phyloP scores from a whole-genome alignment of 352 stramenopile species.

The Phytopythium delawarense region DNA sequence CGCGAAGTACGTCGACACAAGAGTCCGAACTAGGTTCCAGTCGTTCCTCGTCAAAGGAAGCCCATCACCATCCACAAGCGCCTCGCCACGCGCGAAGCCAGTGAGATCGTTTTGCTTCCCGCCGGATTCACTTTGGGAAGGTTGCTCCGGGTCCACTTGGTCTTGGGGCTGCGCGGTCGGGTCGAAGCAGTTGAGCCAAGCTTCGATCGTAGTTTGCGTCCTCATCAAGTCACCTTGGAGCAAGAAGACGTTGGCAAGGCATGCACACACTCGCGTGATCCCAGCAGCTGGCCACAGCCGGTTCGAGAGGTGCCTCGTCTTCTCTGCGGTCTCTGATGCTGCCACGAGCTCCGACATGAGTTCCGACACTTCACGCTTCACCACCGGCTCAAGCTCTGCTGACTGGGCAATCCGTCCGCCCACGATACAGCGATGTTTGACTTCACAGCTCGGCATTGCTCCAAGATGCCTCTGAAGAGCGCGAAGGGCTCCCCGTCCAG shows the following conservation, averaged over 20 bases:
- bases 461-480: slow-evolving; percentile 70
- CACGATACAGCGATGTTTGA: slow-evolving; percentile 72
- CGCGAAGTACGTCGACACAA: slow-evolving; percentile 80
- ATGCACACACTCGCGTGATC: slow-evolving; percentile 79
- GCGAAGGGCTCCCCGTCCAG: slow-evolving; percentile 45
- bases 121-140: slow-evolving; percentile 21
- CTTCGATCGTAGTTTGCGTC: slow-evolving; percentile 44
- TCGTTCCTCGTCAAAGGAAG: slow-evolving; percentile 76
- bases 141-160: slow-evolving; percentile 24
- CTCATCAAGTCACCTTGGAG: slow-evolving; percentile 62
- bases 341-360: slow-evolving; percentile 59
- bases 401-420: slow-evolving; percentile 54
- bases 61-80: slow-evolving; percentile 69
- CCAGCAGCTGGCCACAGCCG: slow-evolving; percentile 73
- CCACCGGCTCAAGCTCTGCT: slow-evolving; percentile 54
- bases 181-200: slow-evolving; percentile 78
- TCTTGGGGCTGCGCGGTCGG: slow-evolving; percentile 52
- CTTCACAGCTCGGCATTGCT: slow-evolving; percentile 62
- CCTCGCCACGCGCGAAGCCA: slow-evolving; percentile 65
- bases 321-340: slow-evolving; percentile 57
- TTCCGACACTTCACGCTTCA: slow-evolving; percentile 64
- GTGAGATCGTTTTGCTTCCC: slow-evolving; percentile 11
- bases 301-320: slow-evolving; percentile 49
- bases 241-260: slow-evolving; percentile 69
- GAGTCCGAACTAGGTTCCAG: slow-evolving; percentile 75